Evolutionary conservation across 176 grass and related monocot species (phyloP).

Genomic region (Lolium multiflorum): DNA sequence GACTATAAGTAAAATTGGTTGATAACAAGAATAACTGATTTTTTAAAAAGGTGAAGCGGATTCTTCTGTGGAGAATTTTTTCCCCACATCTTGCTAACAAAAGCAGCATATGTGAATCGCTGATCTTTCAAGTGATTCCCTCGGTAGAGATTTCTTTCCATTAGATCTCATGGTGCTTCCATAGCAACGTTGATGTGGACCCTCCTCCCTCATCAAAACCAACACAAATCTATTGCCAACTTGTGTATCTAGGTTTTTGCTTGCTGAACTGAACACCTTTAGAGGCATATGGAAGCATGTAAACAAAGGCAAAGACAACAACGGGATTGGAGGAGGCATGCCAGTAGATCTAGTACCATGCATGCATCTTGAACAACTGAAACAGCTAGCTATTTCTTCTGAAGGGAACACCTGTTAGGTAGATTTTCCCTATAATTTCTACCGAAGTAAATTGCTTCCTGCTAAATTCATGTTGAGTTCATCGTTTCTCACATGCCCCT

Average conservation of each 20-base stretch:
- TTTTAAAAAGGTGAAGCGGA: no score
- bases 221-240: constrained; percentile 22
- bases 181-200: constrained; percentile 13
- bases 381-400: neutral
- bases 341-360: constrained; percentile 3
- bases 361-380: neutral
- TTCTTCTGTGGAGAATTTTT: neutral
- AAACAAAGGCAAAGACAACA: constrained; percentile 25
- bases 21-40: no score
- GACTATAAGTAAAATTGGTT: no score
- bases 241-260: constrained; percentile 28
- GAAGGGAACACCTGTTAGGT: neutral
- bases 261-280: constrained; percentile 40
- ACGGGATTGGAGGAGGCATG: constrained; percentile 43
- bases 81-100: neutral
- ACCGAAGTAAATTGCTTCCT: neutral
- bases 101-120: neutral
- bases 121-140: neutral
- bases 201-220: neutral
- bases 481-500: neutral
- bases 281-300: constrained; percentile 42
- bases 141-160: neutral
- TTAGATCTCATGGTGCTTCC: constrained; percentile 34
- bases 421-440: neutral
- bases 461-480: neutral